These are phyloP conservation scores for Leishmania lainsoni DNA, from an alignment of 208 protist genomes.

Conservation along the genomic window DNA sequence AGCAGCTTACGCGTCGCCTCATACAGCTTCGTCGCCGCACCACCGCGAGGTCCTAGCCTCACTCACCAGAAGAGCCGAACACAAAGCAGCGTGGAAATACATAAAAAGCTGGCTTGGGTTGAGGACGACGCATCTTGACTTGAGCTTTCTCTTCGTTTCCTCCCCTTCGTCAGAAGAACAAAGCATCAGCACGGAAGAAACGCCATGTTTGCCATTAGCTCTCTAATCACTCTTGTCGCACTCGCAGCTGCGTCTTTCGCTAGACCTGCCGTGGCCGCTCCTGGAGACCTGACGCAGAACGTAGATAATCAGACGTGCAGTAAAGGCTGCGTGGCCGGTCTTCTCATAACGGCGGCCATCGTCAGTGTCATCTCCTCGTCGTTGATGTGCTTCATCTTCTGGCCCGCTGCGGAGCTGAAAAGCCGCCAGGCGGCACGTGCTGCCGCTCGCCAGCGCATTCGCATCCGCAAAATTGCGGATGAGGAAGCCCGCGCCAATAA, in stretches of 20 bases:
- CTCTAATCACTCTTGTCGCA: slow-evolving; percentile 11
- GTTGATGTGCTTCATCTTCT: slow-evolving; percentile 54
- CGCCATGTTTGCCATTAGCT: slow-evolving; percentile 10
- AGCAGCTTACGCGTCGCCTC: not conserved
- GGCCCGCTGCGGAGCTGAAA: slow-evolving; percentile 45
- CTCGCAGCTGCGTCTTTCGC: slow-evolving; percentile 15
- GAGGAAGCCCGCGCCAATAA: slow-evolving; percentile 41
- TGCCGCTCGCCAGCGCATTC: slow-evolving; percentile 43
- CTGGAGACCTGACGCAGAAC: slow-evolving; percentile 9
- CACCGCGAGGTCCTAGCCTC: not conserved
- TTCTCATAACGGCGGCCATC: slow-evolving; percentile 49
- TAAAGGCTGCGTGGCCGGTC: slow-evolving; percentile 51
- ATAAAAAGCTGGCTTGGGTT: not conserved
- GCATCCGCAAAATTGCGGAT: slow-evolving; percentile 41
- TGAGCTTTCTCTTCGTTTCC: not conserved
- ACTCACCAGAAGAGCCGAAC: not conserved
- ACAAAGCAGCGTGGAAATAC: not conserved
- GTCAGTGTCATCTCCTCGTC: slow-evolving; percentile 28
- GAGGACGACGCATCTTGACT: not conserved
- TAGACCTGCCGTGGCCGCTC: slow-evolving; percentile 4
- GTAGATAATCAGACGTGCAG: slow-evolving; percentile 49
- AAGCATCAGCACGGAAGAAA: not conserved
- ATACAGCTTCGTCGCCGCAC: not conserved
- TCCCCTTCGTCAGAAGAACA: not conserved
- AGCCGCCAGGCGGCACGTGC: slow-evolving; percentile 51